Percentiles rank a stretch among this genome's conserved stretches.
phyloP scores from a whole-genome alignment of 257 asterid species.

The Salvia miltiorrhiza region DNA sequence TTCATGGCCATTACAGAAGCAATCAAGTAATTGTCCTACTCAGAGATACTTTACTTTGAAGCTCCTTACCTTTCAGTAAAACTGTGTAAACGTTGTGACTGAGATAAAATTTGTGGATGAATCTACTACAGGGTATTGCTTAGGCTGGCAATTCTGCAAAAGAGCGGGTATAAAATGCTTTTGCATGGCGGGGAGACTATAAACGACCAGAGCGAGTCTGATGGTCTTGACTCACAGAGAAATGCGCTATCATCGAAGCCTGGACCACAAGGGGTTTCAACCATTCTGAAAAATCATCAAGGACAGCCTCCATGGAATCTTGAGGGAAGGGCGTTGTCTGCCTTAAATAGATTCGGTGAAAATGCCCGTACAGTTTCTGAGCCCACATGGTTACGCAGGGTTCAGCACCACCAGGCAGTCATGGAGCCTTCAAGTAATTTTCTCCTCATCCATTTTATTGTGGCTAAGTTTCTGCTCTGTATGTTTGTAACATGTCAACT shows the following conservation, averaged over 20 bases:
- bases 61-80: constrained; percentile 6
- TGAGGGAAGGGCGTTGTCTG: constrained; percentile 92
- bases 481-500: neutral
- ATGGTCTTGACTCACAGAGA: constrained; percentile 34
- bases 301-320: constrained; percentile 51
- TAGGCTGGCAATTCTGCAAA: constrained; percentile 59
- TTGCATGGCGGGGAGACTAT: constrained; percentile 84
- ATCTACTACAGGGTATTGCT: constrained; percentile 62
- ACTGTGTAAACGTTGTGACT: neutral
- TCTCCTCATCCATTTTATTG: neutral
- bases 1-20: constrained; percentile 77
- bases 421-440: constrained; percentile 59
- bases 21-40: constrained; percentile 50
- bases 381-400: constrained; percentile 77
- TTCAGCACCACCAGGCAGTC: constrained; percentile 68
- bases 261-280: constrained; percentile 37
- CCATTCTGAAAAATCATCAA: constrained; percentile 32
- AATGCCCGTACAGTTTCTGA: constrained; percentile 64
- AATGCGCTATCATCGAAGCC: constrained; percentile 30
- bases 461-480: neutral
- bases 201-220: constrained; percentile 36
- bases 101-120: constrained; percentile 16
- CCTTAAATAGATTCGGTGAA: constrained; percentile 85
- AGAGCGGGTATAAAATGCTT: constrained; percentile 86
- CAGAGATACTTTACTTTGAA: neutral